Evolutionary conservation across 768 basidiomycete species (phyloP).

Genomic region (Pluteus cervinus): DNA sequence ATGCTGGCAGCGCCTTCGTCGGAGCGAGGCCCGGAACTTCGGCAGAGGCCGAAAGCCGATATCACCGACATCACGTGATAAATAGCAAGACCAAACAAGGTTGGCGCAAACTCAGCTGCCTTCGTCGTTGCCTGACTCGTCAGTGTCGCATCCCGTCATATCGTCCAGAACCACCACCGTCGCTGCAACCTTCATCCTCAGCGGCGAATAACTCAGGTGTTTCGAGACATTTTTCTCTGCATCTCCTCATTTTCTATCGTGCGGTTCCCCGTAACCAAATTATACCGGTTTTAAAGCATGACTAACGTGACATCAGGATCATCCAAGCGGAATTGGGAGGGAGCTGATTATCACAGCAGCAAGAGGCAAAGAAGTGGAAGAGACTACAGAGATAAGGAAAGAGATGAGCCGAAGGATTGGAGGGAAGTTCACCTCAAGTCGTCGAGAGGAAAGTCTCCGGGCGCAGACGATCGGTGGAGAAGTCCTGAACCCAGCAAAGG

Average conservation of each 20-base stretch:
- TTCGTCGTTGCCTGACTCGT: too few species aligned
- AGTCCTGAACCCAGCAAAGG: conserved; percentile 28
- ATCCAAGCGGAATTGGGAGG: conserved; percentile 78
- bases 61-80: too few species aligned
- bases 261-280: conserved; percentile 71
- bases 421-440: conserved; percentile 58
- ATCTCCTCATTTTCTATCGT: conserved; percentile 48
- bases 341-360: conserved; percentile 34
- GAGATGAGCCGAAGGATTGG: conserved; percentile 60
- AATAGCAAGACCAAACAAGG: too few species aligned
- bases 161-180: not conserved
- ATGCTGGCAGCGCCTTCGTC: too few species aligned
- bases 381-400: too few species aligned
- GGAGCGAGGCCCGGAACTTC: too few species aligned
- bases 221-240: conserved; percentile 1
- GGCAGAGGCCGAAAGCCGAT: too few species aligned
- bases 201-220: not conserved
- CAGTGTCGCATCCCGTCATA: not conserved
- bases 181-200: conserved; percentile 3
- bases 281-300: conserved; percentile 44
- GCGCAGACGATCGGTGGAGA: conserved; percentile 23
- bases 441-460: conserved; percentile 19
- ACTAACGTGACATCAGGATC: conserved; percentile 82
- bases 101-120: too few species aligned
- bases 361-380: conserved; percentile 55